Base-by-base conservation (phyloP, 306 rosid species). In the Neltuma alba region DNA sequence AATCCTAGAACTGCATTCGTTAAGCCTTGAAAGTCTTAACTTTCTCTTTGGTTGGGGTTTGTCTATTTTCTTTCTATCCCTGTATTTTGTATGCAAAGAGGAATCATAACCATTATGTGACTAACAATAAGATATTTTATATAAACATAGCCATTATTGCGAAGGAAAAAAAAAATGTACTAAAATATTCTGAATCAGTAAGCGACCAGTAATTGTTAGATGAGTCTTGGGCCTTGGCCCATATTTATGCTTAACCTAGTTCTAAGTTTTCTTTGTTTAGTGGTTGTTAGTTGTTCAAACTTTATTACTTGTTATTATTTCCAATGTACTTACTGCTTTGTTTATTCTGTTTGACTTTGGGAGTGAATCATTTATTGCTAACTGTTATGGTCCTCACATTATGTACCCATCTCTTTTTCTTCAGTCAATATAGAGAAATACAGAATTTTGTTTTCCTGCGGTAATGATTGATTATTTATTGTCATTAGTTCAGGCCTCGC, bases 401-500 rank as follows among this genome's bases (percentile, higher is more conserved):
- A 10, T 11, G 4, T 41, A 41, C 47, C 47, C 47, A 41, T 41
- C 47, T 41, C 47, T 41, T 10, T 41, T 11, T 41, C 47, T 12
- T 41, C 3, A 1, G 3, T 41, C 44, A 40, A 12, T 33, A 33
- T 41, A 40, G 44, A 40, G 44, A 40, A 9, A 40, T 40, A 41
- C 15, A 41, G 47, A 41, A 12, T 10, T 10, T 10, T 11, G 2
- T 2, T 2, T 11, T 11, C 3, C 47, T 3, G 10, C 15, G 0
- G 47, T 79, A 58, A 27, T 69, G 64, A 31, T 83, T 62, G 66
- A 38, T 82, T 30, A 45, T 42, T 71, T 72, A 27, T 60, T 54
- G 33, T 75, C 21, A 27, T 60, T 58, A 76, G 81, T 89, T 52
- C 91, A 92, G 97, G 90, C 84, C 86, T 92, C 41, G 90, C 90